Percentiles rank a stretch among this genome's conserved stretches.
Evolutionary conservation across 805 yeast genomes (phyloP).

Genomic region (Priceomyces melissophilus): DNA sequence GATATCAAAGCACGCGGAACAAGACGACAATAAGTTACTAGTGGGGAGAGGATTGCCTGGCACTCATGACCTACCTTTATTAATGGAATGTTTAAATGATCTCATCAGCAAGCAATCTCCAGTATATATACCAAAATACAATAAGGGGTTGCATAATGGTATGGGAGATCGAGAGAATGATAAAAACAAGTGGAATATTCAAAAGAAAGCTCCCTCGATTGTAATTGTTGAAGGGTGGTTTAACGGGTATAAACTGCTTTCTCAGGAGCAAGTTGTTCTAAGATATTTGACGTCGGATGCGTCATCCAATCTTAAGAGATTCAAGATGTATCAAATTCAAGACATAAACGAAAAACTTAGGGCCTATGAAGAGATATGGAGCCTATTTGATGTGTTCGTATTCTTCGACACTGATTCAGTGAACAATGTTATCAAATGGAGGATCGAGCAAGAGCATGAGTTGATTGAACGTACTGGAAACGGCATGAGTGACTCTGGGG

Average conservation of each 20-base stretch:
- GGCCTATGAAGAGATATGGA: constrained; percentile 57
- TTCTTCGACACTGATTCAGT: constrained; percentile 59
- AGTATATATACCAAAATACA: constrained; percentile 60
- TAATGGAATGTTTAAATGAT: constrained; percentile 31
- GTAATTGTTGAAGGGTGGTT: constrained; percentile 94
- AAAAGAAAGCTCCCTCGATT: constrained; percentile 48
- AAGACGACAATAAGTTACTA: constrained; percentile 50
- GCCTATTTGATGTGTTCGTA: constrained; percentile 55
- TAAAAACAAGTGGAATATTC: constrained; percentile 29
- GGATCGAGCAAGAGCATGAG: constrained; percentile 70
- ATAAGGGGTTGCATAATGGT: constrained; percentile 69
- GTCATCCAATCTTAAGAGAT: constrained; percentile 15
- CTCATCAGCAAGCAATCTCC: constrained; percentile 19
- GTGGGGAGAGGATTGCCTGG: constrained; percentile 91
- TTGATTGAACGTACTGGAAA: constrained; percentile 48
- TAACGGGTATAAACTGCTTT: constrained; percentile 57
- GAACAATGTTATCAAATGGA: constrained; percentile 70
- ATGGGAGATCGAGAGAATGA: constrained; percentile 67
- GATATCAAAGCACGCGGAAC: constrained; percentile 31
- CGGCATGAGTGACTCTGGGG: constrained; percentile 82
- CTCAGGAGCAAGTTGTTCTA: constrained; percentile 16
- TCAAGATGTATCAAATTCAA: constrained; percentile 24
- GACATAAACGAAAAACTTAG: constrained; percentile 51
- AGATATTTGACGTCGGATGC: constrained; percentile 17
- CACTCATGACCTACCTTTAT: constrained; percentile 71